A percentile compares a stretch with the other conserved stretches of the same genome.
Conservation (phyloP, 148 eudicot species). For the Pharnaceum exiguum region DNA sequence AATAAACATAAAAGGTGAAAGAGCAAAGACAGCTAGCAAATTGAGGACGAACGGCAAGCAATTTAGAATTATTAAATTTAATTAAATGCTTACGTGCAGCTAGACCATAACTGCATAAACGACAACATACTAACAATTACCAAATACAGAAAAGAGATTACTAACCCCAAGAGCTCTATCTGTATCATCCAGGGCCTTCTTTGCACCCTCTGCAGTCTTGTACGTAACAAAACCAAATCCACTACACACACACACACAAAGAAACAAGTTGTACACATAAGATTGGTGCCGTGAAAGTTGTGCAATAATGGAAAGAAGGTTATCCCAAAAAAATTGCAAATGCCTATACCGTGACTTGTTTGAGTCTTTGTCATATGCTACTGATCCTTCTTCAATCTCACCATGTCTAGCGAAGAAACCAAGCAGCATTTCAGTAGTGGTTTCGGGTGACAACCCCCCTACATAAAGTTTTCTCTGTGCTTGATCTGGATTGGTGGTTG, state of each 20-base stretch:
- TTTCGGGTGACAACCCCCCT: constrained; percentile 63
- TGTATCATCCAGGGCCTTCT: constrained; percentile 59
- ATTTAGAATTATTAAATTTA: no score
- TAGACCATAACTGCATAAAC: no score
- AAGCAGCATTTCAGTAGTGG: constrained; percentile 57
- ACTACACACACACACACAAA: constrained; percentile 17
- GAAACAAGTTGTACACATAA: neutral
- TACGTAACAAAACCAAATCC: constrained; percentile 68
- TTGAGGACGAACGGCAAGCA: no score
- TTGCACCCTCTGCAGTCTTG: constrained; percentile 54
- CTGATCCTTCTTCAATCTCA: constrained; percentile 70
- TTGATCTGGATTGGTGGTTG: constrained; percentile 43
- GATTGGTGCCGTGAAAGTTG: neutral
- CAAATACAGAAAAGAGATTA: no score
- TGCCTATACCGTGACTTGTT: constrained; percentile 45
- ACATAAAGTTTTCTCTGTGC: constrained; percentile 60
- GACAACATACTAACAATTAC: no score
- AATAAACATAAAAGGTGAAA: no score
- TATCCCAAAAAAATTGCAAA: neutral
- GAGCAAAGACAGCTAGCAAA: no score
- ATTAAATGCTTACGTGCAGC: no score
- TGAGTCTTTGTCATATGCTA: constrained; percentile 68
- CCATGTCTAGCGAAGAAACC: constrained; percentile 51
- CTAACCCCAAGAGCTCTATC: constrained; percentile 61
- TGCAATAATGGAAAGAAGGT: neutral